A percentile compares a stretch with the other conserved stretches of the same genome.
These are phyloP conservation scores for Cadophora gregata DNA, from an alignment of 2,329 filamentous ascomycete species.

Conservation along the genomic window DNA sequence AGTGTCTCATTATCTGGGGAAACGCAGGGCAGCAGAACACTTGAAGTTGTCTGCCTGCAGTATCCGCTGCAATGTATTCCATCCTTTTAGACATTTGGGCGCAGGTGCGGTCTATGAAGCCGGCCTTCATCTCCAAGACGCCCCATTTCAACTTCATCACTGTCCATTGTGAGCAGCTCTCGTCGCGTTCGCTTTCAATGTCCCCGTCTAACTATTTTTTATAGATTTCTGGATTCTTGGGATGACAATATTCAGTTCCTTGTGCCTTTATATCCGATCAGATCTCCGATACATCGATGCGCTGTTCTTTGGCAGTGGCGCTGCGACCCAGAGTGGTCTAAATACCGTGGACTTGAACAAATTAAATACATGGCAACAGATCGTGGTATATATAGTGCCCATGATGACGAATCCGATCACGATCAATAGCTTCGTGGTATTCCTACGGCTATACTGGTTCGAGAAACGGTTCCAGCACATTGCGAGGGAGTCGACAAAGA, in stretches of 20 bases:
- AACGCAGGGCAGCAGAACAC: background rate
- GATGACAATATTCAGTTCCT: constrained; percentile 74
- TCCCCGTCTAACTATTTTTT: constrained; percentile 1
- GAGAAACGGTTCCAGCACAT: constrained; percentile 92
- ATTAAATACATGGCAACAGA: constrained; percentile 74
- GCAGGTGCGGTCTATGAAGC: constrained; percentile 57
- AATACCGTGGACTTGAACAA: constrained; percentile 78
- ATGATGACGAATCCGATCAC: constrained; percentile 84
- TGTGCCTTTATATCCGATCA: constrained; percentile 73
- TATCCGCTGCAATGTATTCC: constrained; percentile 35
- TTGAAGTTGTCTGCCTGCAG: background rate
- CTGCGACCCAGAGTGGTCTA: constrained; percentile 89
- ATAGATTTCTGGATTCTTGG: constrained; percentile 81
- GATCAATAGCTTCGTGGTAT: constrained; percentile 85
- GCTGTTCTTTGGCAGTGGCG: constrained; percentile 84
- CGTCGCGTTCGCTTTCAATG: no score
- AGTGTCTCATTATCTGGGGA: constrained; percentile 3
- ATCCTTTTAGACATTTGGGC: constrained; percentile 43
- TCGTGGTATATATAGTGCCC: constrained; percentile 72
- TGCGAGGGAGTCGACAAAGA: constrained; percentile 71
- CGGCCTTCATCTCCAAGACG: constrained; percentile 62
- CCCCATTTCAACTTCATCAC: constrained; percentile 83
- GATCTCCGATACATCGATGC: constrained; percentile 82
- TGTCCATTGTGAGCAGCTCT: constrained; percentile 69
- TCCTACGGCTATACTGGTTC: constrained; percentile 95